These are phyloP conservation scores for Coccomyxa subellipsoidea DNA, from an alignment of 163 green algal species.

Conservation along the genomic window DNA sequence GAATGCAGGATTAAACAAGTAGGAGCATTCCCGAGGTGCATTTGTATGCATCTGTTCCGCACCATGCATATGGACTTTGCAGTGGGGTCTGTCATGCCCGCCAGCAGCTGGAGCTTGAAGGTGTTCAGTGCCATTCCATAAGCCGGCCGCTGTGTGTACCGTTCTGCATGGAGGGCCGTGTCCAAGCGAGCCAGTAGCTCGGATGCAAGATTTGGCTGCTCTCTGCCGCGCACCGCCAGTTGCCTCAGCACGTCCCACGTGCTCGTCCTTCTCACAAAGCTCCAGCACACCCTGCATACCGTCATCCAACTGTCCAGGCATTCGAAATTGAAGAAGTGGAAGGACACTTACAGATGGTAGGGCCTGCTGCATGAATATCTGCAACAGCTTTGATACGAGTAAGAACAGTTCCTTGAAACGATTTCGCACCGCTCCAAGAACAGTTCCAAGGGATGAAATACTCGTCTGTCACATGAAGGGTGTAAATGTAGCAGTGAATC, in stretches of 20 bases:
- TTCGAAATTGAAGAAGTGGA: too few relatives aligned
- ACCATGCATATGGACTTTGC: neutral
- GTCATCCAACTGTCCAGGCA: conserved; percentile 1
- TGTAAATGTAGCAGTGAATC: neutral
- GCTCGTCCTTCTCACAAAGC: conserved; percentile 3
- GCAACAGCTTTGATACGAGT: too few relatives aligned
- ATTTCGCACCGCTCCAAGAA: too few relatives aligned
- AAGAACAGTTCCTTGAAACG: too few relatives aligned
- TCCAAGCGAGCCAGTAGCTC: neutral
- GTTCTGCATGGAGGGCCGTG: neutral
- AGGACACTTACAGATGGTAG: too few relatives aligned
- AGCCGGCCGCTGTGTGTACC: neutral
- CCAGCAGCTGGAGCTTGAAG: neutral
- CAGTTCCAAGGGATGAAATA: too few relatives aligned
- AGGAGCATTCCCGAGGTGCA: too few relatives aligned
- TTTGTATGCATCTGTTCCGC: neutral
- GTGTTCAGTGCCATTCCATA: neutral
- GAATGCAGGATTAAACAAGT: too few relatives aligned
- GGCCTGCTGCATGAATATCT: too few relatives aligned
- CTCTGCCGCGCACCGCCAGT: neutral
- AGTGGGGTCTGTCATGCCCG: neutral
- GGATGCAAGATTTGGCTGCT: neutral
- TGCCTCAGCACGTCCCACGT: conserved; percentile 9
- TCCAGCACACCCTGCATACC: conserved; percentile 13
- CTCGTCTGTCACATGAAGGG: too few relatives aligned